Evolutionary conservation across 345 rosid genomes (phyloP), one percentile per base, ranked within the genome.

Genomic region (Clarkia xantiana): DNA sequence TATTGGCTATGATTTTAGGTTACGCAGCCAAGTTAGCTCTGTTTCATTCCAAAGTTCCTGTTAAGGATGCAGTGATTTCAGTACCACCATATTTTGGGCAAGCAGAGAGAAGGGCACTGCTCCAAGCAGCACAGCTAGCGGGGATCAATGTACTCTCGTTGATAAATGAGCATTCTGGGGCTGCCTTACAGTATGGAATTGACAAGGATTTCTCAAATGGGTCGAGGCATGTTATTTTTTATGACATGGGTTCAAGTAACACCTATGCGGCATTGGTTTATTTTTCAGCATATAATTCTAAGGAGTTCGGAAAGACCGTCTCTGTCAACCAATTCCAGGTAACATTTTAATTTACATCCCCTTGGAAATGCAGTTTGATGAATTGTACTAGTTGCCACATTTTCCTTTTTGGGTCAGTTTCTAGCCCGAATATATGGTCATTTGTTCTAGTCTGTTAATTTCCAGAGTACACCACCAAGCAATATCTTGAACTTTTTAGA

Each of bases 71-170:
- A 45, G 96, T 93, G 49, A 69, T 93, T 43, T 67, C 75, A 1
- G 94, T 93, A 54, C 99, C 99, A 5, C 90, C 96, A 0, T 93
- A 87, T 60, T 87, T 82, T 65, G 96, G 96, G 49, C 99, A 93
- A 70, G 86, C 90, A 4, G 95, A 93, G 81, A 70, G 99, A 66
- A 77, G 74, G 45, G 99, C 86, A 14, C 61, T 93, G 78, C 42
- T 80, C 49, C 83, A 74, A 71, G 96, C 99, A 1, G 87, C 99
- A 2, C 81, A 84, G 53, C 62, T 93, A 76, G 99, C 91, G 1
- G 99, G 95, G 39, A 76, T 87, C 48, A 93, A 84, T 66, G 95
- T 80, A 40, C 89, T 93, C 51, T 72, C 95, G 0, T 55, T 93
- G 65, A 66, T 70, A 25, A 81, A 87, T 59, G 99, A 93, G 71